These are phyloP conservation scores for Stropharia rugosoannulata DNA, from an alignment of 768 basidiomycete species.

Conservation along the genomic window DNA sequence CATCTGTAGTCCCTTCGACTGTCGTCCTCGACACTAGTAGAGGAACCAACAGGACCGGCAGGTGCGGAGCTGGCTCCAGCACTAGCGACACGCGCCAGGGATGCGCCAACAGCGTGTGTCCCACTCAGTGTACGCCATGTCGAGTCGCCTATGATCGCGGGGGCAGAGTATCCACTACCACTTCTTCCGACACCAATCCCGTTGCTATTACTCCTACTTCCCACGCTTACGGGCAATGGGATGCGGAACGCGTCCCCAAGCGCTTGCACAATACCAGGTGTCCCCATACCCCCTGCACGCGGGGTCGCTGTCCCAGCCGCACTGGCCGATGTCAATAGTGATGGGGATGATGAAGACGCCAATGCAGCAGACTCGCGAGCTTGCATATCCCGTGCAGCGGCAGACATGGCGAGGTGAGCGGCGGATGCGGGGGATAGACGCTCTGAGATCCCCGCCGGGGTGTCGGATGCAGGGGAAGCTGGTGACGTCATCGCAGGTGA, in stretches of 20 bases:
- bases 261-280: constrained; percentile 43
- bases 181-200: too few species aligned
- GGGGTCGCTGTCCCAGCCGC: constrained; percentile 10
- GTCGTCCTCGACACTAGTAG: too few species aligned
- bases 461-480: neutral
- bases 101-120: constrained; percentile 2
- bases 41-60: too few species aligned
- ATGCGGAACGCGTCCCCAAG: constrained; percentile 62
- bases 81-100: neutral
- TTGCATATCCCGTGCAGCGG: neutral
- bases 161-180: constrained; percentile 33
- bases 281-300: neutral
- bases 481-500: neutral
- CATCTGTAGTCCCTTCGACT: too few species aligned
- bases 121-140: constrained; percentile 40
- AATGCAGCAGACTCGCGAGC: neutral
- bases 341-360: neutral
- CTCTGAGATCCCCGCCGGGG: neutral
- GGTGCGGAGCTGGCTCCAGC: neutral
- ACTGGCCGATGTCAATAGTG: constrained; percentile 1
- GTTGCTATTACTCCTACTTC: neutral
- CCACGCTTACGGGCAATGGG: constrained; percentile 19
- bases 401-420: neutral
- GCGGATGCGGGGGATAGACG: constrained; percentile 1
- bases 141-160: constrained; percentile 42